A percentile compares a stretch with the other conserved stretches of the same genome.
Evolutionary conservation across 163 green algal species (phyloP).

Genomic region (Scenedesmus sp.): DNA sequence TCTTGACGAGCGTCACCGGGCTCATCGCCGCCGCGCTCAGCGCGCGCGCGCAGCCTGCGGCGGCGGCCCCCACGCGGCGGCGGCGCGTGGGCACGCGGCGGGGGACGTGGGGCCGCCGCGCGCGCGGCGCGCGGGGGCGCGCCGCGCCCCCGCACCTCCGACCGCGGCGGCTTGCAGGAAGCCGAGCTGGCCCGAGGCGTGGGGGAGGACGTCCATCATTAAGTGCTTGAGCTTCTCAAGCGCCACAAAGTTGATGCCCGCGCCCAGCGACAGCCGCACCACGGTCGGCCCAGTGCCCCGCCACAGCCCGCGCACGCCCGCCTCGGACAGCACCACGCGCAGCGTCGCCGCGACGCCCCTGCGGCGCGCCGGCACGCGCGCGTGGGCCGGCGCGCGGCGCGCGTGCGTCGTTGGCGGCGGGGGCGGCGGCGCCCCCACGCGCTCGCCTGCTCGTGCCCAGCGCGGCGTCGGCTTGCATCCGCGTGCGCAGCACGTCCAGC

Average conservation of each 20-base stretch:
- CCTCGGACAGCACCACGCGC: constrained; percentile 36
- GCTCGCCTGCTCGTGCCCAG: constrained; percentile 50
- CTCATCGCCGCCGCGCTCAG: constrained; percentile 77
- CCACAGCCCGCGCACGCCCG: constrained; percentile 76
- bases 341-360: constrained; percentile 46
- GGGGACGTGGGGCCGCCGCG: no score
- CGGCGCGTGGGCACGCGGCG: no score
- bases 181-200: constrained; percentile 29
- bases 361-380: neutral
- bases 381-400: no score
- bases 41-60: constrained; percentile 73
- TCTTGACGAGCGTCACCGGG: constrained; percentile 92
- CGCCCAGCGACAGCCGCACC: constrained; percentile 76
- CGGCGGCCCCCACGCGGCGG: no score
- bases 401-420: neutral
- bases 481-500: constrained; percentile 89
- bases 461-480: constrained; percentile 84
- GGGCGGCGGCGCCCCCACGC: neutral
- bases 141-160: constrained; percentile 2
- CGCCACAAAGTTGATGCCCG: constrained; percentile 85
- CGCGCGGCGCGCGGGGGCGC: no score
- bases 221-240: constrained; percentile 76
- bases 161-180: constrained; percentile 36
- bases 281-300: constrained; percentile 81
- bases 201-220: constrained; percentile 34